Base-by-base conservation (phyloP, 2,329 filamentous ascomycete species). In the Arthroderma uncinatum region DNA sequence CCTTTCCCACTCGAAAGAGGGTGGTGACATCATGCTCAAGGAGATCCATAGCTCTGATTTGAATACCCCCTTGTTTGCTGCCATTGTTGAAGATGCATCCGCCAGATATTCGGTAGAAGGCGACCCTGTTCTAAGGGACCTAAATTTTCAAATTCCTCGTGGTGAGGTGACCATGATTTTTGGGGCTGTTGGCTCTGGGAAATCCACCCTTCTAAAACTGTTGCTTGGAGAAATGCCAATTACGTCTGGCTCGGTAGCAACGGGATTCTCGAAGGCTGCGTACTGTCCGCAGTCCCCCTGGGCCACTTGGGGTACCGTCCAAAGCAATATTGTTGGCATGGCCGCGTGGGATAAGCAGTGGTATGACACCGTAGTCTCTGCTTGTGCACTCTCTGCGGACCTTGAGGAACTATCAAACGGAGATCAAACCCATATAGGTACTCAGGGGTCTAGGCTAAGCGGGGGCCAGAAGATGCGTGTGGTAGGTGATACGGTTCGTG, bases 351-450 rank as follows among this genome's bases (percentile, higher is more conserved):
- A 53, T 39, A 53, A 39, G n/a, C 37, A 36, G n/a, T 53, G 50
- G 77, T 95, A 78, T 76, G 79, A 82, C 57, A 79, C 84, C 37
- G 84, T 91, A n/a, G 65, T 86, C 1, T 81, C 85, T 58, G 81
- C 78, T 2, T 86, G 83, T 64, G 81, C 81, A 2, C 68, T 86
- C 23, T 73, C 80, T 23, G 78, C 80, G 1, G 83, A 86, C 66
- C 76, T 86, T 59, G 76, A 76, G 0, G 79, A 79, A 50, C 82
- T 86, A 66, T 81, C 82, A 61, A 76, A 84, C 59, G 82, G 83
- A 1, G 83, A 86, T 66, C 66, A 83, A 0, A 83, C 80, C 0
- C 76, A 80, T 57, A 77, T 83, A 57, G 81, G 81, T 0, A 80
- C 83, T 63, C 83, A 83, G 64, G 81, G 81, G 0, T 78, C 82